Evolutionary conservation across 768 basidiomycete species (phyloP).

Genomic region (Auricularia cornea): DNA sequence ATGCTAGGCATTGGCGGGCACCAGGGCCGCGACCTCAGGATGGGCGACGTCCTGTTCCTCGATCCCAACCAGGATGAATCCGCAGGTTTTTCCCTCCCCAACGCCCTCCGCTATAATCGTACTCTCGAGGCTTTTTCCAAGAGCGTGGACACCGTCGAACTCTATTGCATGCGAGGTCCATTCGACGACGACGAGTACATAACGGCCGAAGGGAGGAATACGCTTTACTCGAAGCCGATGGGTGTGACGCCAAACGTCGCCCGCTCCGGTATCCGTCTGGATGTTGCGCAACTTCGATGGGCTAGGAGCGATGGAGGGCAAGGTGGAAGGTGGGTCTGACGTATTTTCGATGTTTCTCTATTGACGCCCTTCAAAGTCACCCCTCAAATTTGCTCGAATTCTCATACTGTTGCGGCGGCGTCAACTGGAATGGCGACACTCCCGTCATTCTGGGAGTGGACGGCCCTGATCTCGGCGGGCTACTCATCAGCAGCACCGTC

Average conservation of each 20-base stretch:
- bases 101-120: conserved; percentile 6
- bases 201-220: conserved; percentile 35
- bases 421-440: conserved; percentile 63
- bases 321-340: conserved; percentile 37
- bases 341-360: too few species aligned
- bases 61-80: conserved; percentile 15
- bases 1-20: conserved; percentile 33
- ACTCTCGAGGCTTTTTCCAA: conserved; percentile 12
- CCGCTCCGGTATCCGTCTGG: conserved; percentile 55
- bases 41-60: conserved; percentile 44
- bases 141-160: conserved; percentile 33
- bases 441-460: conserved; percentile 58
- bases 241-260: conserved; percentile 49
- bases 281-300: conserved; percentile 45
- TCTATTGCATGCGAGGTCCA: conserved; percentile 42
- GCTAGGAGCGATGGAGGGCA: conserved; percentile 50
- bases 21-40: conserved; percentile 44
- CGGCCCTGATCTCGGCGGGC: conserved; percentile 57
- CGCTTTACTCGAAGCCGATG: conserved; percentile 48
- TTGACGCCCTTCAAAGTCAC: conserved; percentile 23
- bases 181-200: conserved; percentile 52
- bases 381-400: conserved; percentile 61
- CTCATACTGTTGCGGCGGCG: conserved; percentile 43
- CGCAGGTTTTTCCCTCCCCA: background rate
- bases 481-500: conserved; percentile 48